phyloP scores from a whole-genome alignment of 345 rosid species.

The Eutrema heterophyllum region DNA sequence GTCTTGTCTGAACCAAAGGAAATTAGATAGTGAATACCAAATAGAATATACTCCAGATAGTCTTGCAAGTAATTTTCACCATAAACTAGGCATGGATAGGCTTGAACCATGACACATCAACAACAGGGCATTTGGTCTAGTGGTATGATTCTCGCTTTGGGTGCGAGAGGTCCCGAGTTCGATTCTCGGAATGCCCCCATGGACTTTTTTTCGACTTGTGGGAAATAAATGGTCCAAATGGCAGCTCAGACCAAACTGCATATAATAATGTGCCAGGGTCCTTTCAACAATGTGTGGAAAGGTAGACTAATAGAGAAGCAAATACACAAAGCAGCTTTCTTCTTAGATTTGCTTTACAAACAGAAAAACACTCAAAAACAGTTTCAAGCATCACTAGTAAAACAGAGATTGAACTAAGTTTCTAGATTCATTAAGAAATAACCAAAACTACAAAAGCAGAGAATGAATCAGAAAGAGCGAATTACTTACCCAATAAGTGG shows the following conservation, averaged over 20 bases:
- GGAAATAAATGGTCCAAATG: too few species aligned
- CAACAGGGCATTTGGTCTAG: neutral
- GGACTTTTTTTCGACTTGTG: too few species aligned
- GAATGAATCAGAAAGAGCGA: too few species aligned
- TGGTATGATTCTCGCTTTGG: too few species aligned
- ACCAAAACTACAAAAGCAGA: too few species aligned
- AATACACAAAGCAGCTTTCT: neutral
- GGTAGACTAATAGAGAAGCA: neutral
- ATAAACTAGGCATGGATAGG: neutral
- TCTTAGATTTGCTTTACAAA: neutral
- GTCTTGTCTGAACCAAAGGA: neutral
- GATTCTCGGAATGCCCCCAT: too few species aligned
- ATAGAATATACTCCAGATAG: neutral
- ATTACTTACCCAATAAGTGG: too few species aligned
- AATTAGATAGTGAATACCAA: neutral
- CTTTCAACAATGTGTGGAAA: neutral
- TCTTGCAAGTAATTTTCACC: neutral
- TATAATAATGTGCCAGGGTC: too few species aligned
- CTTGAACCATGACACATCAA: neutral
- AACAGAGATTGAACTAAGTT: too few species aligned
- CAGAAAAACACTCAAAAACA: neutral
- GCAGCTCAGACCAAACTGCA: too few species aligned
- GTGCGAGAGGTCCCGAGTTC: too few species aligned
- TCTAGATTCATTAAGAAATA: too few species aligned
- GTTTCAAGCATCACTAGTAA: neutral